These are phyloP conservation scores for Microbotryum intermedium DNA, from an alignment of 1,284 basidiomycete genomes.

Conservation along the genomic window DNA sequence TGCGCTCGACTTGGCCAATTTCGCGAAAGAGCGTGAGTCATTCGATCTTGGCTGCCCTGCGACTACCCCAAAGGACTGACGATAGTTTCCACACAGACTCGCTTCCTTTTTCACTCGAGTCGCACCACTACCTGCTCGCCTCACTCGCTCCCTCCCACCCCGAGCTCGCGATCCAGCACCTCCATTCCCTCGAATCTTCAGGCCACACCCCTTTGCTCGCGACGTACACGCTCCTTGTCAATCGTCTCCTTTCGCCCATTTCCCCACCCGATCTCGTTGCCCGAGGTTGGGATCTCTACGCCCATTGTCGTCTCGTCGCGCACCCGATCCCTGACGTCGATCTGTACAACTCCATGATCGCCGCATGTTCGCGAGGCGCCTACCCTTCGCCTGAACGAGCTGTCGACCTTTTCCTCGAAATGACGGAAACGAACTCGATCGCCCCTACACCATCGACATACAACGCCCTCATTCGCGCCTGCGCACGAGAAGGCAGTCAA, in stretches of 20 bases:
- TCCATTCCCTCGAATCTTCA: slow-evolving; percentile 37
- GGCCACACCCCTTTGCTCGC: slow-evolving; percentile 39
- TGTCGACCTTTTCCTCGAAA: slow-evolving; percentile 85
- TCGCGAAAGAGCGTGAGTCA: slow-evolving; percentile 42
- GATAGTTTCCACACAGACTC: slow-evolving; percentile 45
- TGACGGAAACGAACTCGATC: slow-evolving; percentile 59
- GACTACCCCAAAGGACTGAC: slow-evolving; percentile 9
- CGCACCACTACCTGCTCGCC: slow-evolving; percentile 51
- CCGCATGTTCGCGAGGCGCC: slow-evolving; percentile 60
- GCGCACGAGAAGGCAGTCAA: slow-evolving; percentile 48
- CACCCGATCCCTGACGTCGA: slow-evolving; percentile 67
- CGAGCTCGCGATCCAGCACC: slow-evolving; percentile 36
- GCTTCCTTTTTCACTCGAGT: slow-evolving; percentile 58
- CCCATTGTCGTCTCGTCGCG: slow-evolving; percentile 90
- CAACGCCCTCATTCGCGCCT: slow-evolving; percentile 70
- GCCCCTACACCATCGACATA: slow-evolving; percentile 63
- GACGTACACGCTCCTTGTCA: slow-evolving; percentile 40
- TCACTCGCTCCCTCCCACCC: slow-evolving; percentile 47
- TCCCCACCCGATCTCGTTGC: slow-evolving; percentile 44
- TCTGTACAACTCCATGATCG: slow-evolving; percentile 80
- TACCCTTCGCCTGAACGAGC: slow-evolving; percentile 60
- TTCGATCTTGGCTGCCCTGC: neutral
- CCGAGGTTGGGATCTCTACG: slow-evolving; percentile 85
- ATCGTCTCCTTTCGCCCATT: slow-evolving; percentile 33
- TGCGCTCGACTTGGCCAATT: slow-evolving; percentile 44